Base-by-base conservation (phyloP, 2,329 filamentous ascomycete species). In the Penicillium sp. region DNA sequence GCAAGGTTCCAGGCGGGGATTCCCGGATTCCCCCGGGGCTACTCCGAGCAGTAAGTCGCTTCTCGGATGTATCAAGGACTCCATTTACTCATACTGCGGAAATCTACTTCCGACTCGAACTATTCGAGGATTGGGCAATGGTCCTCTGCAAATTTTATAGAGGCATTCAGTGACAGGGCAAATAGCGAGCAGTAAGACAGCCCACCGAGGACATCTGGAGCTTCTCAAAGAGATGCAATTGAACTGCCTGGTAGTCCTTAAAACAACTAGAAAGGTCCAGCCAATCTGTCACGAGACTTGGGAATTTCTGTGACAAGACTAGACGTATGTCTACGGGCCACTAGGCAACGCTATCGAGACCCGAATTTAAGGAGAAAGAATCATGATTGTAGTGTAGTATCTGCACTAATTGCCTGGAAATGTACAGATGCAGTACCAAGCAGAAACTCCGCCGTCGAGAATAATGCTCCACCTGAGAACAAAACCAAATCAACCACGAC, bases 371-470 rank as follows among this genome's bases (percentile, higher is more conserved):
- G n/a, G 33, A 31, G 22, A 47, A 13, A 39, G 18, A 16, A 39
- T 16, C 39, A 24, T 27, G 36, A 43, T 54, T 49, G 35, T 24
- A 54, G 37, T 49, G 35, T 24, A 54, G 37, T 58, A 53, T 58
- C 49, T 58, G 54, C 60, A 52, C 41, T 49, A 52, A 52, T 46
- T 55, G 43, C 18, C 14, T 33, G 14, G 22, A 10, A 55, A 52
- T 60, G 54, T 62, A 58, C 58, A 56, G 35, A 22, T 39, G 36
- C 10, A 33, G 31, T 10, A 31, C 16, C 27, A 46, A 52, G 40
- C 31, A 53, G 33, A 50, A 35, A n/a, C 56, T 46, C 50, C 46
- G 19, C 14, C 27, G 46, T 50, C 24, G 24, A 55, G 50, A 52
- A 43, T 22, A 37, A 41, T 58, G 55, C 43, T 49, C 4, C 39